Evolutionary conservation across 139 green algal species (phyloP), one percentile per base, ranked within the genome.

Genomic region (Spirogloea muscicola): DNA sequence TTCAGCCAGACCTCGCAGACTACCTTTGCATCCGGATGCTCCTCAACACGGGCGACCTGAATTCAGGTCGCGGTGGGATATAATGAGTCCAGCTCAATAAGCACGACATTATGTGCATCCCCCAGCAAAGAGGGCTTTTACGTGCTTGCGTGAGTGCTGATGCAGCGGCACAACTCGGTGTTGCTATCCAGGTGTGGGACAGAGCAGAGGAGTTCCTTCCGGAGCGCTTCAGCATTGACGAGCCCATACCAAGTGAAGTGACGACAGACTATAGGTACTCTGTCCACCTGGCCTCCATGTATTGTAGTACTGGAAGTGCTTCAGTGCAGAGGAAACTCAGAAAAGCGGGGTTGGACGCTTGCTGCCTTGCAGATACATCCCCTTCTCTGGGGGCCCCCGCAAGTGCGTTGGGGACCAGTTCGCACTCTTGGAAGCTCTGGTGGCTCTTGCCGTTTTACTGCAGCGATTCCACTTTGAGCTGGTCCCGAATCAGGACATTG

Each of bases 341-440:
- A 55, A 55, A 55, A 55, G 46, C 21, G 46, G 21, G 6, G 42
- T 61, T 68, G 13, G 57, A n/a, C n/a, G n/a, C n/a, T n/a, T n/a
- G n/a, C n/a, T n/a, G n/a, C n/a, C n/a, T 61, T 5, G 18, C 61
- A 80, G 86, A 72, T 95, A 91, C 80, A 91, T 94, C 55, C 90
- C 90, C 36, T 95, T 94, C 88, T 91, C 81, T 63, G 92, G 88
- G 42, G 92, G 92, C 3, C 91, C 92, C n/a, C 86, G 91, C 43
- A 97, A 97, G 84, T 98, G 94, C 64, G 87, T 96, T 3, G 94
- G 94, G 10, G 94, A 98, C 80, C 91, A 97, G 82, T 98, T 98
- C 86, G 94, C 94, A 33, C 74, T 98, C 37, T 94, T 85, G 42
- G 84, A 88, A 58, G 72, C 77, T 36, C 61, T 85, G 16, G 73